Conservation (phyloP, 257 asterid genomes). For the Plectranthus barbatus region DNA sequence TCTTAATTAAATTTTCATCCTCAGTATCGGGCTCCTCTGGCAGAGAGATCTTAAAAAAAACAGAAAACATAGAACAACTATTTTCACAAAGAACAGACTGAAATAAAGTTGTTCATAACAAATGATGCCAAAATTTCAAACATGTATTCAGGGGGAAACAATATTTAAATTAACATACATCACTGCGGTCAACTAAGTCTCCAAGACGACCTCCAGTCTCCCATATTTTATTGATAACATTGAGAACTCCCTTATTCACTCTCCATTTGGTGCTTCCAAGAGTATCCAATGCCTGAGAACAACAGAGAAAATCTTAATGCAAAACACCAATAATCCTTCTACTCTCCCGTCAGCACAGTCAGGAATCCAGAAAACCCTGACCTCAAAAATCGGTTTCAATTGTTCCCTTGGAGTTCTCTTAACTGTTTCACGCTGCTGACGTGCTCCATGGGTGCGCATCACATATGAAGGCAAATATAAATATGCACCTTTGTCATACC, state of each 20-base stretch:
- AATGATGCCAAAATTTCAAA: background rate
- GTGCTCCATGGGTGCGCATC: slow-evolving; percentile 96
- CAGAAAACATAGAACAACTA: slow-evolving; percentile 4
- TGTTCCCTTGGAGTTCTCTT: slow-evolving; percentile 61
- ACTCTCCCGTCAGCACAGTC: background rate
- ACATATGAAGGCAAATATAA: slow-evolving; percentile 77
- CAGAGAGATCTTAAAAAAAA: slow-evolving; percentile 47
- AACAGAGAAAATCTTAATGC: background rate
- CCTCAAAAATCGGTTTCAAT: slow-evolving; percentile 76
- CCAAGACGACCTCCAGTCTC: slow-evolving; percentile 85
- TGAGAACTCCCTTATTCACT: slow-evolving; percentile 75
- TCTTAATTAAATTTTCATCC: slow-evolving; percentile 55
- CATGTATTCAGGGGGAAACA: background rate
- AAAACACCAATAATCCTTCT: background rate
- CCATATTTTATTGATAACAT: slow-evolving; percentile 80
- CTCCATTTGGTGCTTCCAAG: slow-evolving; percentile 96
- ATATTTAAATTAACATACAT: slow-evolving; percentile 47
- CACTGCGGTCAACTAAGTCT: slow-evolving; percentile 71
- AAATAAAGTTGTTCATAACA: background rate
- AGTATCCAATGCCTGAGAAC: slow-evolving; percentile 78
- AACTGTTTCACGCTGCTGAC: slow-evolving; percentile 81
- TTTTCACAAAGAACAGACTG: background rate
- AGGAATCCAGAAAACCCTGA: slow-evolving; percentile 22
- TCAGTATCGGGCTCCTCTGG: slow-evolving; percentile 85
- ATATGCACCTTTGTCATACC: slow-evolving; percentile 91